A percentile compares a stretch with the other conserved stretches of the same genome.
These are phyloP conservation scores for Cyamopsis tetragonoloba DNA, from an alignment of 306 rosid species.

Conservation along the genomic window DNA sequence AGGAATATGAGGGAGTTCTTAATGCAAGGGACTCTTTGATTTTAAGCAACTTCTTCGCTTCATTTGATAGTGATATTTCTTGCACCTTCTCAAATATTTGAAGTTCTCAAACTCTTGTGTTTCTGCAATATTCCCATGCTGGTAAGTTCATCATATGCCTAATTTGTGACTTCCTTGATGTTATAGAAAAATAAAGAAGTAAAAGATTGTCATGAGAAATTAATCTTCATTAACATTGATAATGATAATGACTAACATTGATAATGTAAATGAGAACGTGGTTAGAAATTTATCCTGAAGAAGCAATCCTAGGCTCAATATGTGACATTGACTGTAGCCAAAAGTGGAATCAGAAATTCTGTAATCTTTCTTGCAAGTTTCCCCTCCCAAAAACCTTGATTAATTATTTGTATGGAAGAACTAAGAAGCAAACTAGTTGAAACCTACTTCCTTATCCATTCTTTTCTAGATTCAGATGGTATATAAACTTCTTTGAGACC, in stretches of 20 bases:
- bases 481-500: conserved; percentile 26
- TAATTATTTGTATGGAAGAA: conserved; percentile 21
- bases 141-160: not conserved
- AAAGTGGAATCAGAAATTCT: conserved; percentile 26
- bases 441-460: conserved; percentile 13
- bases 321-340: conserved; percentile 37
- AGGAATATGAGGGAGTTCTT: conserved; percentile 36
- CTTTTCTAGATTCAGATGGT: conserved; percentile 14
- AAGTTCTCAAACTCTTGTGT: not conserved
- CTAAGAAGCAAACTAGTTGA: conserved; percentile 6
- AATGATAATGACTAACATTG: conserved; percentile 7
- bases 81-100: not conserved
- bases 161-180: not conserved
- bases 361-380: conserved; percentile 54
- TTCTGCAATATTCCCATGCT: not conserved
- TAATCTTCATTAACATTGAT: not conserved
- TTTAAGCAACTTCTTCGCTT: conserved; percentile 42
- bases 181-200: not conserved
- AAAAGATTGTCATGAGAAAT: conserved; percentile 1
- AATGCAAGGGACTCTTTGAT: conserved; percentile 34
- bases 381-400: conserved; percentile 21
- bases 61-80: conserved; percentile 32
- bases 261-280: conserved; percentile 9
- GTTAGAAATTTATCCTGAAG: conserved; percentile 40
- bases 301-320: conserved; percentile 42